Evolutionary conservation across 441 rosid species (phyloP).

Genomic region (Gossypium schwendimanii): DNA sequence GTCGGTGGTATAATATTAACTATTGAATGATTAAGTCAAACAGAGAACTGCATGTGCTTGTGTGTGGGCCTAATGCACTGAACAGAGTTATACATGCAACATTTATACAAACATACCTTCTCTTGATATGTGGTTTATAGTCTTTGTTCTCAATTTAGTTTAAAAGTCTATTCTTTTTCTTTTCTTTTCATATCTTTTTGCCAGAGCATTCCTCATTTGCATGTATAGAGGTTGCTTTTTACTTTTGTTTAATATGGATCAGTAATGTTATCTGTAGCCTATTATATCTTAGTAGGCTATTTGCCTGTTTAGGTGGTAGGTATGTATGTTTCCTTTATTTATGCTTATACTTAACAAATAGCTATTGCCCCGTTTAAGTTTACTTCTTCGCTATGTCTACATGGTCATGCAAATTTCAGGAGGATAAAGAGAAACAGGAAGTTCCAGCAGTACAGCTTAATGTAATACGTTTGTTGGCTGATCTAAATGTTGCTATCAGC

Average conservation of each 20-base stretch:
- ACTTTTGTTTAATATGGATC: slow-evolving; percentile 6
- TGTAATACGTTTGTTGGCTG: slow-evolving; percentile 80
- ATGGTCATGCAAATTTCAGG: slow-evolving; percentile 40
- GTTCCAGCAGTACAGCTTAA: slow-evolving; percentile 81
- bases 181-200: background rate
- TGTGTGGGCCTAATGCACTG: background rate
- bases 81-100: background rate
- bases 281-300: slow-evolving; percentile 5
- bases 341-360: background rate
- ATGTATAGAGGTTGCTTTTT: background rate
- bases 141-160: background rate
- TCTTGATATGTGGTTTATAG: background rate
- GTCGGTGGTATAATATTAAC: slow-evolving; percentile 27
- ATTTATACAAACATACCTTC: background rate
- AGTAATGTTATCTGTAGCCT: slow-evolving; percentile 1
- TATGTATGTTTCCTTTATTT: background rate
- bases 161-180: background rate
- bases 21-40: slow-evolving; percentile 4
- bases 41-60: background rate
- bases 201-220: slow-evolving; percentile 8
- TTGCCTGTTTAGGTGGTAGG: background rate
- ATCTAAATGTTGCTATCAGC: slow-evolving; percentile 77
- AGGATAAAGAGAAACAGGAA: slow-evolving; percentile 65
- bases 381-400: background rate
- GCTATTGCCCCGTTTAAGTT: background rate